Evolutionary conservation across 768 basidiomycete genomes (phyloP), one percentile per base, ranked within the genome.

Genomic region (Lanmaoa rubissima): DNA sequence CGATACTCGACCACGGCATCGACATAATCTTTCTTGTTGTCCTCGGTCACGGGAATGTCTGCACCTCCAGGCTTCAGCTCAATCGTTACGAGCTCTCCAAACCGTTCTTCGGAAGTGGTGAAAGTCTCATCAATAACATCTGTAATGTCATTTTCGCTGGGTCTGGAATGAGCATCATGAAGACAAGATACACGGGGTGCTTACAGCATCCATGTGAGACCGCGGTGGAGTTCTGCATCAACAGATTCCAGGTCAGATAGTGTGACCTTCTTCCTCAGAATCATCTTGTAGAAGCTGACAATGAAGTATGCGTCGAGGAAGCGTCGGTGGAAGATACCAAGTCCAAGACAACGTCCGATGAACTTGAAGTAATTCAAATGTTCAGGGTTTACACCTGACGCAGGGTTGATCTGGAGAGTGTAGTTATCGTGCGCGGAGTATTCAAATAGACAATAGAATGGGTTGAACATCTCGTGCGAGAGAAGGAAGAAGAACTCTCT

Each of bases 291-390:
- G 82, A 99, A 97, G 66, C 92, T 92, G 71, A 96, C 94, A 63
- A 98, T 98, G 73, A 99, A 99, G 81, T 98, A 98, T 36, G 95
- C 96, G 64, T 99, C 97, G 61, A 99, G 77, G 87, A 99, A 99
- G 11, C 97, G 92, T 53, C 97, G 87, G 71, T 99, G 97, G 86
- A 99, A 99, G 71, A 99, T 98, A 61, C 92, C 96, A 43, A 98
- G 82, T 51, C 95, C 94, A 53, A 98, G 79, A 67, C 90, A 92
- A 36, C 97, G 87, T 10, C 97, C 97, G 62, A 99, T 98, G 74
- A 99, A 98, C 77, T 98, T 98, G 89, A 98, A 98, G 78, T 98
- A 99, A 78, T 98, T 98, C 71, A 99, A 75, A 75, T 99, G 97
- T 75, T 99, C 97, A 0, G 97, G 97, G 73, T 99, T 99, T 64